Evolutionary conservation across 306 rosid genomes (phyloP).

Genomic region (Dalbergia cochinchinensis): DNA sequence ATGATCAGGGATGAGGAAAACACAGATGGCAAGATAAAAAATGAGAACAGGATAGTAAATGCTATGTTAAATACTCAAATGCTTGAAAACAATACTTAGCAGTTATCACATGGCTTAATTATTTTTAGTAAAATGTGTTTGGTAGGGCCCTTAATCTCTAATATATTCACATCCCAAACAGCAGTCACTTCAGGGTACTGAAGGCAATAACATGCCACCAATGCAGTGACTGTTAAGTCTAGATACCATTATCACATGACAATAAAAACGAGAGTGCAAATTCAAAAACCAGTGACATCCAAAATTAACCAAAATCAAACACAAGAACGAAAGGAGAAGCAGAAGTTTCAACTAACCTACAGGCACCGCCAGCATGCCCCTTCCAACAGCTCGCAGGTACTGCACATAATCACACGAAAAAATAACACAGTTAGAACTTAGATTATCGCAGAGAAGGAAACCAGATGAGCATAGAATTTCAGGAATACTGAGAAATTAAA

Average conservation of each 20-base stretch:
- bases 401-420: slow-evolving; percentile 39
- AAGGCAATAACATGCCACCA: background rate
- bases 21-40: background rate
- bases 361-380: slow-evolving; percentile 79
- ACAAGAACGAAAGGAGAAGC: slow-evolving; percentile 5
- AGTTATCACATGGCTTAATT: background rate
- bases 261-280: background rate
- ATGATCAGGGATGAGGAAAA: slow-evolving; percentile 4
- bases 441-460: background rate
- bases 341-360: slow-evolving; percentile 65
- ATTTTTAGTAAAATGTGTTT: background rate
- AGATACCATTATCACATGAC: slow-evolving; percentile 2
- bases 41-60: background rate
- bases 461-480: background rate
- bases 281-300: background rate
- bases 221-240: background rate
- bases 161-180: background rate
- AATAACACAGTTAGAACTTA: background rate
- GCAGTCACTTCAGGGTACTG: background rate
- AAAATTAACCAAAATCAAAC: slow-evolving; percentile 1
- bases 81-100: background rate
- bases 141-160: background rate
- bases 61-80: background rate
- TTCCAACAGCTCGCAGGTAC: slow-evolving; percentile 80
- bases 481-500: slow-evolving; percentile 5